These are phyloP conservation scores for Trichoderma cornu-damae DNA, from an alignment of 2,329 filamentous ascomycete genomes.

Conservation along the genomic window DNA sequence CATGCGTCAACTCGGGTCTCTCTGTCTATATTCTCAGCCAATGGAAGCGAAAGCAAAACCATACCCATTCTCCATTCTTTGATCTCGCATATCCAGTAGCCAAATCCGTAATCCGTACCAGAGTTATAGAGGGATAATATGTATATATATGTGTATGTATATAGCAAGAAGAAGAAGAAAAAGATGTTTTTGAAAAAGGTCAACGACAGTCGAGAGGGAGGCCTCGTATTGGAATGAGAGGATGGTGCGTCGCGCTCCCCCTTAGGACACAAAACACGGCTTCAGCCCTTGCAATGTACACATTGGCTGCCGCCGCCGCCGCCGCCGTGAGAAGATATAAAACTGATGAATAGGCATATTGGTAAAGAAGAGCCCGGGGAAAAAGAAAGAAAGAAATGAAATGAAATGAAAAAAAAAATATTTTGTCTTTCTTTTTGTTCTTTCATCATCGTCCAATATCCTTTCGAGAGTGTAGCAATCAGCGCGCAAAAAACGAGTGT, in stretches of 20 bases:
- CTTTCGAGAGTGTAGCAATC: slow-evolving; percentile 4
- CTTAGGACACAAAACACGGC: not conserved
- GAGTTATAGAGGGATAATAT: slow-evolving; percentile 15
- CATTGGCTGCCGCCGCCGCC: not conserved
- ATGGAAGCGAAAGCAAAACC: slow-evolving; percentile 29
- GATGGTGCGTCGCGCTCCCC: not conserved
- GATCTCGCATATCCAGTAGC: slow-evolving; percentile 19
- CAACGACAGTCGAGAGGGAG: slow-evolving; percentile 9
- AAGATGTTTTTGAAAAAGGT: not conserved
- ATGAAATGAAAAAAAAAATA: slow-evolving; percentile 8
- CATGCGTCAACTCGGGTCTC: slow-evolving; percentile 26
- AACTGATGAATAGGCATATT: not conserved
- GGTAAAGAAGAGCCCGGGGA: not conserved
- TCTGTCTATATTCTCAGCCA: slow-evolving; percentile 36
- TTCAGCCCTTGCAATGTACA: not conserved
- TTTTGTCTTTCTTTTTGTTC: slow-evolving; percentile 18
- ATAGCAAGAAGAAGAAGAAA: slow-evolving; percentile 9
- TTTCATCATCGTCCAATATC: slow-evolving; percentile 12
- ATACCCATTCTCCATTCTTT: slow-evolving; percentile 19
- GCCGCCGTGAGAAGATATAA: not conserved
- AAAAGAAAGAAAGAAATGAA: not conserved
- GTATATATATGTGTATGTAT: slow-evolving; percentile 16
- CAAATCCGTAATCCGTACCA: slow-evolving; percentile 16
- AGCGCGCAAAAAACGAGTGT: slow-evolving; percentile 6
- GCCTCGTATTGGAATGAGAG: not conserved